Conservation (phyloP, 2,329 filamentous ascomycete species). For the Fusarium sp. region DNA sequence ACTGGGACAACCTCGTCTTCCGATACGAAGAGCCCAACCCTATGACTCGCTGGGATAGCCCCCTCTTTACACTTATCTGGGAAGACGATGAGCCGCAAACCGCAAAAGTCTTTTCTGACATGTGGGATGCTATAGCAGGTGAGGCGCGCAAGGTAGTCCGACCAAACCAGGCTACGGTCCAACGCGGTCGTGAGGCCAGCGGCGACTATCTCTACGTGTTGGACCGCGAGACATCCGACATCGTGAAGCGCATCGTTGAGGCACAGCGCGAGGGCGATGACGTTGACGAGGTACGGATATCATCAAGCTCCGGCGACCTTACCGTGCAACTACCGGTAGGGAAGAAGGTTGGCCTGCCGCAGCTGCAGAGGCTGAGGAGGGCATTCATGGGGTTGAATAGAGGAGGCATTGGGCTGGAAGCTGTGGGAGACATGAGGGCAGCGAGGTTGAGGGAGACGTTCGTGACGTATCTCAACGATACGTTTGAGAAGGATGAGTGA, state of each 20-base stretch:
- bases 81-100: conserved; percentile 76
- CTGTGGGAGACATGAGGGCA: conserved; percentile 64
- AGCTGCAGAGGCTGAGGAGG: conserved; percentile 80
- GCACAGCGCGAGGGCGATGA: conserved; percentile 76
- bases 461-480: conserved; percentile 74
- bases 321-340: conserved; percentile 72
- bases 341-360: conserved; percentile 75
- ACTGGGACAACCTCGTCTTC: conserved; percentile 85
- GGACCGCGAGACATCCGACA: conserved; percentile 81
- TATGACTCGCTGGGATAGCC: conserved; percentile 87
- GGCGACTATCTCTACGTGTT: conserved; percentile 84
- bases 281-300: conserved; percentile 66
- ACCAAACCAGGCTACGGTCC: conserved; percentile 81
- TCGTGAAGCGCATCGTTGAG: conserved; percentile 77
- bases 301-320: conserved; percentile 56
- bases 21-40: conserved; percentile 88
- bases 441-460: conserved; percentile 72
- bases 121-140: conserved; percentile 81
- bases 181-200: conserved; percentile 70
- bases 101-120: conserved; percentile 67
- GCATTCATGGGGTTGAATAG: conserved; percentile 84
- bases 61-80: conserved; percentile 82
- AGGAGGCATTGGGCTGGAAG: conserved; percentile 72
- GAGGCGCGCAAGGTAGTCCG: conserved; percentile 72
- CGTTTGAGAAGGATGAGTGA: conserved; percentile 69